Evolutionary conservation across 257 asterid species (phyloP), one percentile per base, ranked within the genome.

Genomic region (Anisodus acutangulus): DNA sequence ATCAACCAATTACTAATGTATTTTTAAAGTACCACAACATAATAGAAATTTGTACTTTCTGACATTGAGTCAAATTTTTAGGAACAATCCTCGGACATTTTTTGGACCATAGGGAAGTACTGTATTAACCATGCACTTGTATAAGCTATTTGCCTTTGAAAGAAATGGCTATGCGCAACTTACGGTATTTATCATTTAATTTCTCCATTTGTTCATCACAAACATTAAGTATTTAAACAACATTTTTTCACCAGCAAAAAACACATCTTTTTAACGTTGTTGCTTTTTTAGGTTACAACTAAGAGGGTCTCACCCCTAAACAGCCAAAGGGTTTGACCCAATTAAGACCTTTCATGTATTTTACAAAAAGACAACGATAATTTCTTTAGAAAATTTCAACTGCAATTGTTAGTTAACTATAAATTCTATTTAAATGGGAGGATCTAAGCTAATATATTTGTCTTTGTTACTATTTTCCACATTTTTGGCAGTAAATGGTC

Each of bases 401-500:
- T 49, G 57, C n/a, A 13, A 55, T 55, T 55, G 8, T 55, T 55
- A 13, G n/a, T 55, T 55, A 55, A 55, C 5, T 15, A 41, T 41
- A 41, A 41, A 41, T 41, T 3, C 16, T 39, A 37, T 5, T 16
- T 10, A 67, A 49, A 93, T 89, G 92, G 71, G 57, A 49, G 81
- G 82, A 62, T 19, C 55, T 39, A 79, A 80, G 19, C 9, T 81
- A 26, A 63, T 22, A 41, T 79, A 76, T 59, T 53, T 84, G 68
- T 72, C 63, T 76, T 4, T 76, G 37, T 19, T 84, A 62, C 39
- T 94, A 31, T 45, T 88, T 55, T 45, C 90, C 1, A 89, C 88
- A 43, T 83, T 86, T 59, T 90, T 85, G 39, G 84, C 90, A 2
- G 63, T 86, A 19, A 16, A 17, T 9, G 94, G 91, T 12, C 80